These are phyloP conservation scores for Lanmaoa pseudosensibilis DNA, from an alignment of 768 basidiomycete genomes.

Conservation along the genomic window DNA sequence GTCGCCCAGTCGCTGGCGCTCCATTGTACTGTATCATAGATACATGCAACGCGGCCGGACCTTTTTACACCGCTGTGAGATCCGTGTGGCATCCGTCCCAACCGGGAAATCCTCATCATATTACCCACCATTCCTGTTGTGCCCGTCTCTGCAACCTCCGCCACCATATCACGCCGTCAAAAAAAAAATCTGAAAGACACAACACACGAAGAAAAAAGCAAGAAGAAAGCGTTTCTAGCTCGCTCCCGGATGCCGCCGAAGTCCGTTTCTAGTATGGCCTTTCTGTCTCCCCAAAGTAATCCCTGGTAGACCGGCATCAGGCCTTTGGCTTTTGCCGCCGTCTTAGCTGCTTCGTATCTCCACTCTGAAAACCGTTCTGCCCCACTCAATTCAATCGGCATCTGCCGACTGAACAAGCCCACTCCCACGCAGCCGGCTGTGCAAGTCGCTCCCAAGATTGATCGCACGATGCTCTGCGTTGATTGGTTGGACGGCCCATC, in stretches of 20 bases:
- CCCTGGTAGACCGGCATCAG: constrained; percentile 1
- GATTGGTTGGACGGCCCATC: constrained; percentile 13
- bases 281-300: constrained; percentile 15
- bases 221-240: constrained; percentile 9
- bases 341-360: constrained; percentile 24
- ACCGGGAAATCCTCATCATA: neutral
- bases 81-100: constrained; percentile 10
- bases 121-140: neutral
- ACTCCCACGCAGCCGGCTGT: constrained; percentile 33
- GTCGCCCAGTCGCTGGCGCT: neutral
- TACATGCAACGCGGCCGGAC: constrained; percentile 10
- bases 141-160: neutral
- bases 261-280: constrained; percentile 17
- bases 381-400: constrained; percentile 33
- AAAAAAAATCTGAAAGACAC: too few species aligned
- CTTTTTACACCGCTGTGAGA: constrained; percentile 13
- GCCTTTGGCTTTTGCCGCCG: constrained; percentile 8
- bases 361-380: constrained; percentile 10
- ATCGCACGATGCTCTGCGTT: constrained; percentile 18
- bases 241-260: constrained; percentile 8
- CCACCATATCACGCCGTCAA: too few species aligned
- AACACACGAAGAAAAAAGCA: neutral
- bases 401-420: constrained; percentile 7
- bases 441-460: constrained; percentile 18
- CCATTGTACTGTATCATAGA: constrained; percentile 13